Conservation (phyloP, 2,329 filamentous ascomycete genomes). For the Cordyceps farinosa region DNA sequence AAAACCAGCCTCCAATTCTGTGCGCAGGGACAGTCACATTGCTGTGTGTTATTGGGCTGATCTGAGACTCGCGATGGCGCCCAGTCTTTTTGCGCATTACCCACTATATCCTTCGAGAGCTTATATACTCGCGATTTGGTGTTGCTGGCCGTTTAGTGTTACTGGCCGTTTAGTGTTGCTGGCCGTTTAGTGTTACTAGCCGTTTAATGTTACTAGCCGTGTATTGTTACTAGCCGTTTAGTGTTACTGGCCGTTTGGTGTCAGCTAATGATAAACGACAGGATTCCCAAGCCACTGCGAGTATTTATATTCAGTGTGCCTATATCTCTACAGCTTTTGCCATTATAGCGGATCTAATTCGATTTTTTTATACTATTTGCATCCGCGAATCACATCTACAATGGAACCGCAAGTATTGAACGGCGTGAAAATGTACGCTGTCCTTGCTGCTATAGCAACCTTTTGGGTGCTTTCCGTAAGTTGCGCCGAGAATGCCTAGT, state of each 20-base stretch:
- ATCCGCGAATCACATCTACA: not conserved
- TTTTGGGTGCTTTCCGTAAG: slow-evolving; percentile 7
- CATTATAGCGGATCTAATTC: not conserved
- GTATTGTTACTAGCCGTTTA: not conserved
- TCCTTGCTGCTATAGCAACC: not conserved
- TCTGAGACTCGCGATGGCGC: not conserved
- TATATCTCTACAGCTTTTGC: not conserved
- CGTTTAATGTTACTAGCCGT: not conserved
- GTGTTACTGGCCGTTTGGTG: not conserved
- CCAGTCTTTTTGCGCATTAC: not conserved
- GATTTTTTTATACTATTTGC: not conserved
- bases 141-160: not conserved
- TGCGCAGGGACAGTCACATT: not conserved
- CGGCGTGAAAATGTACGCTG: slow-evolving; percentile 4
- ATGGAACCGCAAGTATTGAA: slow-evolving; percentile 8
- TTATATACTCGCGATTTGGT: not conserved
- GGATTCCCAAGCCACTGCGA: not conserved
- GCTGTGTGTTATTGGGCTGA: not conserved
- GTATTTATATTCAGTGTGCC: slow-evolving; percentile 11
- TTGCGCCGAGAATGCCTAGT: not conserved
- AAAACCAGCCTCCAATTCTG: not conserved
- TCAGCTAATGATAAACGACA: not conserved
- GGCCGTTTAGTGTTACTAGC: not conserved
- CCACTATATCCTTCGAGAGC: not conserved
- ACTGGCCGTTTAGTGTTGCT: not conserved